Evolutionary conservation across 2,329 filamentous ascomycete species (phyloP).

Genomic region (Exutisphaerella laricina): DNA sequence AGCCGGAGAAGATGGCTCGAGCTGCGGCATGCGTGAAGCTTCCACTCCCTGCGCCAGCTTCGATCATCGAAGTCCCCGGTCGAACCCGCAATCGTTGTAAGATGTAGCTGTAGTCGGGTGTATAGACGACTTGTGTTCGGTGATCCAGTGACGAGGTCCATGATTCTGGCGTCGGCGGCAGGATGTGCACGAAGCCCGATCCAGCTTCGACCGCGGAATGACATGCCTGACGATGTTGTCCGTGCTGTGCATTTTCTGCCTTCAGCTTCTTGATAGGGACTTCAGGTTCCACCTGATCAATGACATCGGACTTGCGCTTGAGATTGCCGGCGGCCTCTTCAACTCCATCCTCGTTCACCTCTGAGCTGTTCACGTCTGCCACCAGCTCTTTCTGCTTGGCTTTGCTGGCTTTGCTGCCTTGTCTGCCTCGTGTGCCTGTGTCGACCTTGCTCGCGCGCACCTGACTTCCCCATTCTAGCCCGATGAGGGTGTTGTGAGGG

Average conservation of each 20-base stretch:
- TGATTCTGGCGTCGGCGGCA: conserved; percentile 73
- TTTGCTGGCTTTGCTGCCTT: conserved; percentile 51
- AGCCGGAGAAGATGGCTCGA: conserved; percentile 69
- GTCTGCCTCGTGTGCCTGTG: conserved; percentile 79
- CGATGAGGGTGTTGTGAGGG: conserved; percentile 51
- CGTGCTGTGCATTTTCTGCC: conserved; percentile 29
- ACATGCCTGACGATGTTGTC: conserved; percentile 7
- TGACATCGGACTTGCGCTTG: conserved; percentile 43
- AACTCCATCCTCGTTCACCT: conserved; percentile 1
- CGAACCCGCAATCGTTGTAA: conserved; percentile 68
- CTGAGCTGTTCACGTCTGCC: background rate
- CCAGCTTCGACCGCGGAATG: conserved; percentile 51
- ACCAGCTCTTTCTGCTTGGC: conserved; percentile 32
- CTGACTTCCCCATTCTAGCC: conserved; percentile 84
- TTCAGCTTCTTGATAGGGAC: conserved; percentile 33
- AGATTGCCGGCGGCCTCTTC: conserved; percentile 11
- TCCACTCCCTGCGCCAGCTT: conserved; percentile 75
- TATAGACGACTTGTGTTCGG: conserved; percentile 81
- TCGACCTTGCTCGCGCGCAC: conserved; percentile 84
- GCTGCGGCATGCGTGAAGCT: conserved; percentile 77
- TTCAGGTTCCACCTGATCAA: conserved; percentile 21
- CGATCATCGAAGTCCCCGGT: conserved; percentile 68
- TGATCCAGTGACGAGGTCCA: conserved; percentile 79
- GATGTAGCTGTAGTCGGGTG: conserved; percentile 80
- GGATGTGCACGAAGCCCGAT: conserved; percentile 68